Conservation (phyloP, 2,329 filamentous ascomycete genomes). For the Fusarium siculi region DNA sequence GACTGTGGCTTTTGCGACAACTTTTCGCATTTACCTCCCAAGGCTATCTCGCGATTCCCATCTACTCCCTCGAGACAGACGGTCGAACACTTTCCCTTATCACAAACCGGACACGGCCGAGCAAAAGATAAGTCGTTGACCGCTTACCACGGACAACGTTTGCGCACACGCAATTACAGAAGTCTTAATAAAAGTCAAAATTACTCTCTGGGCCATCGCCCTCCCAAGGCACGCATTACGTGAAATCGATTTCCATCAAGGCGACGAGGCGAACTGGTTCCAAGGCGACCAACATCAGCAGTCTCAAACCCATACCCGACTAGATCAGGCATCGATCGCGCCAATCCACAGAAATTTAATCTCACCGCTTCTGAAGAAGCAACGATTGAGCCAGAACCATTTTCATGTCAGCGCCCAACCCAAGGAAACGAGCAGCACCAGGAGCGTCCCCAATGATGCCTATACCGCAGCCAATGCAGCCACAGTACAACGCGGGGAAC, state of each 20-base stretch:
- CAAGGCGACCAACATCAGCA: conserved; percentile 19
- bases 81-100: background rate
- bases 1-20: conserved; percentile 19
- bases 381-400: background rate
- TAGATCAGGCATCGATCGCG: conserved; percentile 36
- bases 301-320: conserved; percentile 23
- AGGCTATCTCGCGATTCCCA: conserved; percentile 4
- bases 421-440: conserved; percentile 79
- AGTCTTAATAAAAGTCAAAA: conserved; percentile 14
- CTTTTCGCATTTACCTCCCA: background rate
- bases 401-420: conserved; percentile 61
- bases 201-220: background rate
- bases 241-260: conserved; percentile 4
- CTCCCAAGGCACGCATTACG: background rate
- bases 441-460: conserved; percentile 73
- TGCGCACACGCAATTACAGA: conserved; percentile 10
- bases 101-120: conserved; percentile 9
- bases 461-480: conserved; percentile 61
- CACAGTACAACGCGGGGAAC: conserved; percentile 57
- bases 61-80: background rate
- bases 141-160: conserved; percentile 22
- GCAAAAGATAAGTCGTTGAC: conserved; percentile 4
- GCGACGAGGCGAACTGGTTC: conserved; percentile 14
- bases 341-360: conserved; percentile 11
- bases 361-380: conserved; percentile 26